Percentiles rank a stretch among this genome's conserved stretches.
Evolutionary conservation across 495 filamentous ascomycete genomes (phyloP).

Genomic region (Aspergillus cavernicola): DNA sequence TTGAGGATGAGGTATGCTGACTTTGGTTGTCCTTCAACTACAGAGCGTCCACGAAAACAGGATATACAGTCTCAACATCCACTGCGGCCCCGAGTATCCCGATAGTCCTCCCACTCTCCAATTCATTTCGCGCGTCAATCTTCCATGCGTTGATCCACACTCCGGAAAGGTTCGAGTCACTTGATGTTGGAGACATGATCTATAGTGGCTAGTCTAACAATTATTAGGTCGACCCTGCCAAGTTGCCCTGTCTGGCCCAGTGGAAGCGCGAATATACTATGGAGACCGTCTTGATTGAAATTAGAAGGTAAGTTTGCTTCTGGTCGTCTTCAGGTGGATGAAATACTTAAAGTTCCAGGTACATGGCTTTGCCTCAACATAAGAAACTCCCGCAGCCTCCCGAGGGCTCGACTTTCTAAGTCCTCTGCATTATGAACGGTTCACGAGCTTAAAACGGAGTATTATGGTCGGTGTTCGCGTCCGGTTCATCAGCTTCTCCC

Average conservation of each 20-base stretch:
- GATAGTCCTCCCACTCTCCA: conserved; percentile 82
- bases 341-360: conserved; percentile 48
- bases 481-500: conserved; percentile 26
- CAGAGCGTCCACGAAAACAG: conserved; percentile 96
- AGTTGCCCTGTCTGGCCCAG: conserved; percentile 75
- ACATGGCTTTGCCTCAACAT: conserved; percentile 89
- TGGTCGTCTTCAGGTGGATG: conserved; percentile 2
- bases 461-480: conserved; percentile 29
- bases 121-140: conserved; percentile 90
- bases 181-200: background rate
- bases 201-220: conserved; percentile 1
- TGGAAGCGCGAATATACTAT: conserved; percentile 90
- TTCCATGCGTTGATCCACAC: conserved; percentile 79
- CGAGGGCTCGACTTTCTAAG: conserved; percentile 74
- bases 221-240: conserved; percentile 72
- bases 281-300: conserved; percentile 89
- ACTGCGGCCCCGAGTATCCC: conserved; percentile 88
- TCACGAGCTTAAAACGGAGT: conserved; percentile 27
- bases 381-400: conserved; percentile 94
- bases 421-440: conserved; percentile 16
- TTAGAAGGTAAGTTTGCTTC: conserved; percentile 58
- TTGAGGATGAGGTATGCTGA: background rate
- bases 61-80: conserved; percentile 96
- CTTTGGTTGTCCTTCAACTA: background rate
- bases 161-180: conserved; percentile 61